Conservation (phyloP, 352 stramenopile genomes). For the Pythium apleroticum region DNA sequence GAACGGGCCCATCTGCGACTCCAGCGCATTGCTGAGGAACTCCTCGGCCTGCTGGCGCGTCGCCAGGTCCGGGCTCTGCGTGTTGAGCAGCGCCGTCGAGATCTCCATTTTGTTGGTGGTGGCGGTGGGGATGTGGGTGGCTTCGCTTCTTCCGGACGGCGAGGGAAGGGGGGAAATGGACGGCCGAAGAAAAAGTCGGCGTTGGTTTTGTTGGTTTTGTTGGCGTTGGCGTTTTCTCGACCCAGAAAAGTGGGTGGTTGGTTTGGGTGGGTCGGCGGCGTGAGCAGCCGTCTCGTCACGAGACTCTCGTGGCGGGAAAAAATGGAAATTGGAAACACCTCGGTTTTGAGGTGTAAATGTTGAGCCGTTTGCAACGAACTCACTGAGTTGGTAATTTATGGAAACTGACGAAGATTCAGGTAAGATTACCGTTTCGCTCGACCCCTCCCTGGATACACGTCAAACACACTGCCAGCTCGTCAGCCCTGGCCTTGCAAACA, state of each 20-base stretch:
- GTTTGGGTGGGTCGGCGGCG: neutral
- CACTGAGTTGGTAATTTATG: too few species aligned
- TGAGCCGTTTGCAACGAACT: too few species aligned
- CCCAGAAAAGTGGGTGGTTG: neutral
- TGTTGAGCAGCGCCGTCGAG: constrained; percentile 75
- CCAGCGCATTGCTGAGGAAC: constrained; percentile 75
- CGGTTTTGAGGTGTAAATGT: neutral
- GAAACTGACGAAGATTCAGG: too few species aligned
- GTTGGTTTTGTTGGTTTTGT: constrained; percentile 2
- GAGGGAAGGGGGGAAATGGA: constrained; percentile 1
- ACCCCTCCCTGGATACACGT: too few species aligned
- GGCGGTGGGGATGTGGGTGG: neutral
- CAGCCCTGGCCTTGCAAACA: too few species aligned
- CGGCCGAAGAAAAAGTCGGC: neutral
- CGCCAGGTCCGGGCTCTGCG: constrained; percentile 73
- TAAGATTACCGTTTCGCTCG: too few species aligned
- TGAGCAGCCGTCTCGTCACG: neutral
- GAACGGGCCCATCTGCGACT: constrained; percentile 80
- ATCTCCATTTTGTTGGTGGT: constrained; percentile 60
- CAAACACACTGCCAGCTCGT: too few species aligned
- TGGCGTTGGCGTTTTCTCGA: neutral
- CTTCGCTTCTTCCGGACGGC: neutral
- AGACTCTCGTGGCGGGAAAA: neutral
- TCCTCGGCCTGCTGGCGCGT: constrained; percentile 83
- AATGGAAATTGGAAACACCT: neutral